These are phyloP conservation scores for Suhomyces chickasaworum DNA, from an alignment of 1,139 yeast genomes.

Conservation along the genomic window DNA sequence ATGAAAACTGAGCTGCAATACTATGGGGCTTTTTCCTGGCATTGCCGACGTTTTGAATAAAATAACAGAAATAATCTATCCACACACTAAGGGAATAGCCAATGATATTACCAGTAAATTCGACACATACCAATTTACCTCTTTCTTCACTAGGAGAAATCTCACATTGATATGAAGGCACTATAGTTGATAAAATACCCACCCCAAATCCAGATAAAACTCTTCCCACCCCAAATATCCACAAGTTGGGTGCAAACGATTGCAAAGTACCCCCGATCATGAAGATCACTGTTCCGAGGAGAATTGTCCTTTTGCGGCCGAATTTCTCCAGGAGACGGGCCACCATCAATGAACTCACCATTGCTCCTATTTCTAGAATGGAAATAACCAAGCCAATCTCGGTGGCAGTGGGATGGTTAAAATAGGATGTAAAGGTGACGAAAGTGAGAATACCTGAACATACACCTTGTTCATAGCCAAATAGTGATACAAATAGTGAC, in stretches of 20 bases:
- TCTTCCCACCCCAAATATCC: constrained; percentile 50
- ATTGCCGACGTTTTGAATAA: constrained; percentile 45
- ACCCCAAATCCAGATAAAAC: constrained; percentile 56
- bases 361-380: constrained; percentile 55
- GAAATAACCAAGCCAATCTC: constrained; percentile 54
- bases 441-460: constrained; percentile 73
- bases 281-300: constrained; percentile 50
- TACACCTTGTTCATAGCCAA: constrained; percentile 92
- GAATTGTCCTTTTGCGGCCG: constrained; percentile 53
- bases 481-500: constrained; percentile 78
- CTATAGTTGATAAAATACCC: constrained; percentile 54
- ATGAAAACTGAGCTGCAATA: constrained; percentile 48
- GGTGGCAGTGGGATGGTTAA: constrained; percentile 47
- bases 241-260: constrained; percentile 45
- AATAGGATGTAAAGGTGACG: constrained; percentile 49
- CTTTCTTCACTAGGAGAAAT: constrained; percentile 57
- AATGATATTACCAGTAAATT: constrained; percentile 54
- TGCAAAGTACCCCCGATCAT: constrained; percentile 56
- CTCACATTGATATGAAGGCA: constrained; percentile 58
- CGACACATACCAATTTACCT: constrained; percentile 57
- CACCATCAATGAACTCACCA: constrained; percentile 49
- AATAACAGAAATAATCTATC: constrained; percentile 56
- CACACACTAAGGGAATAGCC: constrained; percentile 58
- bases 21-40: constrained; percentile 39
- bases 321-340: constrained; percentile 48